Percentiles rank a stretch among this genome's conserved stretches.
phyloP scores from a whole-genome alignment of 1,284 basidiomycete genomes.

The Volvariella surrecta region DNA sequence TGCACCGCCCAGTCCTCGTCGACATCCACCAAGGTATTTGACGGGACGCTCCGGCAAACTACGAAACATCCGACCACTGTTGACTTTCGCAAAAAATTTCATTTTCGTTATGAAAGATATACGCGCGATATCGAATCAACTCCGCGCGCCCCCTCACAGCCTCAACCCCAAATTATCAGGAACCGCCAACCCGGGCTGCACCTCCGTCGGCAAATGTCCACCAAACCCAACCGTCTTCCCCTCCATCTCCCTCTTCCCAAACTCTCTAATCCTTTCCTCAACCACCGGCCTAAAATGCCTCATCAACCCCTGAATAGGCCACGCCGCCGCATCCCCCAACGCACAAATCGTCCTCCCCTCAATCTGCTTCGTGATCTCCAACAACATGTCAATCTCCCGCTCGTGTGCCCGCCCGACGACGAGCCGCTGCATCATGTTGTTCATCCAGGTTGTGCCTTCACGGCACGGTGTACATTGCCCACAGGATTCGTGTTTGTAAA shows the following conservation, averaged over 20 bases:
- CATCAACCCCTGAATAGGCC: conserved; percentile 97
- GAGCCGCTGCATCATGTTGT: conserved; percentile 96
- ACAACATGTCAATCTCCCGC: conserved; percentile 96
- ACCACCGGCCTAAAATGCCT: conserved; percentile 95
- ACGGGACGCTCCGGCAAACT: too few relatives aligned
- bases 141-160: too few relatives aligned
- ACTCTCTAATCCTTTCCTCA: conserved; percentile 78
- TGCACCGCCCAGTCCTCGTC: too few relatives aligned
- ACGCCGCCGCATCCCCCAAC: conserved; percentile 94
- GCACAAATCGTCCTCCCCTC: conserved; percentile 97
- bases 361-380: conserved; percentile 94
- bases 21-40: too few relatives aligned
- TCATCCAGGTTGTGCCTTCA: conserved; percentile 97
- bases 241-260: conserved; percentile 60
- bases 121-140: too few relatives aligned
- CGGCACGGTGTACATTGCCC: conserved; percentile 97
- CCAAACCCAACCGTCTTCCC: conserved; percentile 83
- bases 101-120: too few relatives aligned
- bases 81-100: too few relatives aligned
- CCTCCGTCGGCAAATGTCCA: conserved; percentile 67
- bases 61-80: too few relatives aligned
- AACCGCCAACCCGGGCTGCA: conserved; percentile 67
- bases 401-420: conserved; percentile 84
- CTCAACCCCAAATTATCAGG: conserved; percentile 74
- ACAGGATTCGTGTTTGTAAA: conserved; percentile 98